Evolutionary conservation across 2,329 filamentous ascomycete genomes (phyloP).

Genomic region (Bipolaris zeicola): DNA sequence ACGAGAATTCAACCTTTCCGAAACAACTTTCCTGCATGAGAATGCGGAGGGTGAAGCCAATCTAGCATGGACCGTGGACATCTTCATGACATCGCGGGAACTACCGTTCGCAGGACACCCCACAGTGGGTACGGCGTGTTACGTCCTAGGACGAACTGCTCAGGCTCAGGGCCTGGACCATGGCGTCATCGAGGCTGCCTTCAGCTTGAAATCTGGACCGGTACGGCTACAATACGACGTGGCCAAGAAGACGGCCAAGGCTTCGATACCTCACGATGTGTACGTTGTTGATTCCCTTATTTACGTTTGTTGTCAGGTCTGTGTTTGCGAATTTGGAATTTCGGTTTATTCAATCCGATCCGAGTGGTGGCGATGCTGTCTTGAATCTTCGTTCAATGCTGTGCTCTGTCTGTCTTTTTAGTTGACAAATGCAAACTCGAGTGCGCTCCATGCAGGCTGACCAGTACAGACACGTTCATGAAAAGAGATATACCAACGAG

Average conservation of each 20-base stretch:
- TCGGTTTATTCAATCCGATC: not conserved
- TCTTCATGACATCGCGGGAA: slow-evolving; percentile 59
- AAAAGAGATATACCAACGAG: slow-evolving; percentile 27
- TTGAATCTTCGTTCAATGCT: not conserved
- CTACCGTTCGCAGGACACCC: slow-evolving; percentile 64
- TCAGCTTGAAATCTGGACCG: slow-evolving; percentile 53
- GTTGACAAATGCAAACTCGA: not conserved
- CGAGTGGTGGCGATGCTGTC: not conserved
- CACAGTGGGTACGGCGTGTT: slow-evolving; percentile 61
- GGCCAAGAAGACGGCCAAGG: slow-evolving; percentile 57
- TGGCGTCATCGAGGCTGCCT: slow-evolving; percentile 42
- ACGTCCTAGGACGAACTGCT: slow-evolving; percentile 48
- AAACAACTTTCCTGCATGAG: slow-evolving; percentile 61
- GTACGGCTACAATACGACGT: slow-evolving; percentile 52
- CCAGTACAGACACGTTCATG: slow-evolving; percentile 33
- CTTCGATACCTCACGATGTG: slow-evolving; percentile 70
- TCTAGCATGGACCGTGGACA: slow-evolving; percentile 56
- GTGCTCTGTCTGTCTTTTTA: slow-evolving; percentile 11
- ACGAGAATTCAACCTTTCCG: slow-evolving; percentile 63
- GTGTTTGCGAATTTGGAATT: not conserved
- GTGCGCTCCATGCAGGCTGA: slow-evolving; percentile 10
- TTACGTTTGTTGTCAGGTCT: not conserved
- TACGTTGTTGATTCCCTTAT: slow-evolving; percentile 54
- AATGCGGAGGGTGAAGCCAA: slow-evolving; percentile 22
- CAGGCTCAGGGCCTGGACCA: slow-evolving; percentile 21